Evolutionary conservation across 2,329 filamentous ascomycete species (phyloP).

Genomic region (Phyllosticta citriasiana): DNA sequence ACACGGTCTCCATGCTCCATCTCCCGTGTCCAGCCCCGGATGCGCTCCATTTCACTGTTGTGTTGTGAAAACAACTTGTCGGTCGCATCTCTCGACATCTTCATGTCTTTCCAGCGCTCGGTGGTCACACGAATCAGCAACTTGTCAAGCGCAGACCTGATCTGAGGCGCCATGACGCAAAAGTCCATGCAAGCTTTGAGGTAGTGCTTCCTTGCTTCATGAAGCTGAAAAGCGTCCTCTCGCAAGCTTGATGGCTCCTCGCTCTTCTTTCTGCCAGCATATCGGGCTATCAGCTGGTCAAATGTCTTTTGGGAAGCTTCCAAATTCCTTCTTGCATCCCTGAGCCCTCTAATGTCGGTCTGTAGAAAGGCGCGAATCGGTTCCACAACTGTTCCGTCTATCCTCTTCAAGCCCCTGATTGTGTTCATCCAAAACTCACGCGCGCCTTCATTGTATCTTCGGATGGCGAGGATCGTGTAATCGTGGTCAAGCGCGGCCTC

Average conservation of each 20-base stretch:
- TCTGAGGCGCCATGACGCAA: slow-evolving; percentile 74
- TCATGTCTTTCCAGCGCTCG: slow-evolving; percentile 84
- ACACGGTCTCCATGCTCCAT: slow-evolving; percentile 82
- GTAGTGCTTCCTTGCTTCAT: slow-evolving; percentile 85
- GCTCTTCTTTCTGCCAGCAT: slow-evolving; percentile 75
- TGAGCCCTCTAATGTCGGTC: slow-evolving; percentile 74
- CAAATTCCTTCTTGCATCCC: slow-evolving; percentile 66
- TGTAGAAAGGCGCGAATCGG: slow-evolving; percentile 70
- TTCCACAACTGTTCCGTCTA: slow-evolving; percentile 68
- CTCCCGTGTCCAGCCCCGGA: slow-evolving; percentile 86
- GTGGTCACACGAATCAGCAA: slow-evolving; percentile 74
- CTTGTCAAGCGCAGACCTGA: slow-evolving; percentile 76
- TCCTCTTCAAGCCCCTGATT: slow-evolving; percentile 62
- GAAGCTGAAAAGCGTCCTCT: slow-evolving; percentile 92
- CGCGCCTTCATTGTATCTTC: slow-evolving; percentile 73
- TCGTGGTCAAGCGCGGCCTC: slow-evolving; percentile 89
- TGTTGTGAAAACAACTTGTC: slow-evolving; percentile 54
- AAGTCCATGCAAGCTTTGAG: slow-evolving; percentile 90
- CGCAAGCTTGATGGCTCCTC: slow-evolving; percentile 87
- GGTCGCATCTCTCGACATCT: slow-evolving; percentile 56
- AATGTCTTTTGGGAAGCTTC: slow-evolving; percentile 76
- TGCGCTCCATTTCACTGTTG: slow-evolving; percentile 75
- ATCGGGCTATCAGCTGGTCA: slow-evolving; percentile 71
- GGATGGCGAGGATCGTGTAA: slow-evolving; percentile 81
- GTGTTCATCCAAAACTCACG: slow-evolving; percentile 80